Conservation (phyloP, 352 stramenopile genomes). For the Pilasporangium apinafurcum region DNA sequence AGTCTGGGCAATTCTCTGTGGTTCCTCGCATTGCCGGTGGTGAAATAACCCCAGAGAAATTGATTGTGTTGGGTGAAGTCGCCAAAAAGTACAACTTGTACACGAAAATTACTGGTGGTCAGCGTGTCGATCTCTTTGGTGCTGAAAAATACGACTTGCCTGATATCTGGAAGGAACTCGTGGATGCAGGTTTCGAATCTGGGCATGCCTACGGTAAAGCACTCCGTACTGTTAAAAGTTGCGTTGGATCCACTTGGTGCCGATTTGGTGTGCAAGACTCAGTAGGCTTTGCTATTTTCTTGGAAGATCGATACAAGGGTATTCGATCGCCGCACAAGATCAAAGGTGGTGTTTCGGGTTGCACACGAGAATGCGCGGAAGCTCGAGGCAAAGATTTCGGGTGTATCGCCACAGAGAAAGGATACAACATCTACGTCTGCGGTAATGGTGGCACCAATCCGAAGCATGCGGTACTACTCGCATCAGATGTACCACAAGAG, state of each 20-base stretch:
- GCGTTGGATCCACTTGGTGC: slow-evolving; percentile 90
- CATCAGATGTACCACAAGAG: slow-evolving; percentile 40
- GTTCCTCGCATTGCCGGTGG: slow-evolving; percentile 88
- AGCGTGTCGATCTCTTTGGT: slow-evolving; percentile 91
- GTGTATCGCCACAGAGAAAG: slow-evolving; percentile 89
- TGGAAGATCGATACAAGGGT: slow-evolving; percentile 92
- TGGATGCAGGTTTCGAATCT: slow-evolving; percentile 86
- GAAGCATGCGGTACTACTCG: slow-evolving; percentile 66
- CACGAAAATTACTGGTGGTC: slow-evolving; percentile 92
- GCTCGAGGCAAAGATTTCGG: slow-evolving; percentile 91
- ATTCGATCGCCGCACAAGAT: slow-evolving; percentile 91
- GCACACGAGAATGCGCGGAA: slow-evolving; percentile 89
- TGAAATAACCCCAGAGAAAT: slow-evolving; percentile 87
- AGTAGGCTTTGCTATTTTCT: slow-evolving; percentile 86
- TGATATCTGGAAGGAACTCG: slow-evolving; percentile 90
- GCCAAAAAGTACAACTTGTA: slow-evolving; percentile 90
- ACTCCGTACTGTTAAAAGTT: slow-evolving; percentile 91
- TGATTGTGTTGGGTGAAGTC: slow-evolving; percentile 86
- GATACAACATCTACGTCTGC: slow-evolving; percentile 90
- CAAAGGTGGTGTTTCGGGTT: slow-evolving; percentile 88
- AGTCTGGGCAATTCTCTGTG: slow-evolving; percentile 90
- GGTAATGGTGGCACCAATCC: slow-evolving; percentile 86
- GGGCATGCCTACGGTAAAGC: slow-evolving; percentile 92
- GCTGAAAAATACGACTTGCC: slow-evolving; percentile 89
- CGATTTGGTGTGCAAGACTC: slow-evolving; percentile 88